phyloP scores from a whole-genome alignment of 768 basidiomycete species.

The Amanita phalloides region DNA sequence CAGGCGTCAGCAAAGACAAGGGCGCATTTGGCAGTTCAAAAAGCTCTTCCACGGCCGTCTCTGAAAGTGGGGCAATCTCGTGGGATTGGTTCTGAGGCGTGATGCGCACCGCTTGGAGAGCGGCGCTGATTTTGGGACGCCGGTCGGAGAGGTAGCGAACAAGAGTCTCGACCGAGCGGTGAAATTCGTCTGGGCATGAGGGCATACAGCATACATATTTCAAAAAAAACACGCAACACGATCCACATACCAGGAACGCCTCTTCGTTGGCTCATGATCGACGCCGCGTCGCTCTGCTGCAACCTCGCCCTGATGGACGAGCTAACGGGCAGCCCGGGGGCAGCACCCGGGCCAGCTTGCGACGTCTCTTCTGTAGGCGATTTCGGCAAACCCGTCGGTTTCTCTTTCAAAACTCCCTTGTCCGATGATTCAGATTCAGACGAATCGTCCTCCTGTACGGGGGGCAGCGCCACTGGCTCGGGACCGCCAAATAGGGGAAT shows the following conservation, averaged over 20 bases:
- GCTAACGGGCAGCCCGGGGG: background rate
- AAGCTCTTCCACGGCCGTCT: conserved; percentile 63
- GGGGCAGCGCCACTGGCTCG: conserved; percentile 9
- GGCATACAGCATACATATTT: too few species aligned
- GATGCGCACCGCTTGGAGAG: conserved; percentile 58
- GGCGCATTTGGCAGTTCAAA: conserved; percentile 71
- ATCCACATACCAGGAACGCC: conserved; percentile 21
- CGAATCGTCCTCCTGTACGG: conserved; percentile 11
- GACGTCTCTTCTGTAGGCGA: background rate
- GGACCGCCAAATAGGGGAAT: conserved; percentile 80
- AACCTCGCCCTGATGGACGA: background rate
- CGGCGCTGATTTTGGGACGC: conserved; percentile 75
- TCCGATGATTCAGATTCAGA: conserved; percentile 4
- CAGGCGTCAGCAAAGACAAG: conserved; percentile 61
- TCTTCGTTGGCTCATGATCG: conserved; percentile 28
- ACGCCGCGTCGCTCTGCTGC: conserved; percentile 39
- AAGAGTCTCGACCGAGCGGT: conserved; percentile 77
- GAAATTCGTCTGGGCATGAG: conserved; percentile 37
- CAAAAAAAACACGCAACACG: background rate
- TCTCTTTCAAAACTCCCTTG: conserved; percentile 9
- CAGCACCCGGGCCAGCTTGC: background rate
- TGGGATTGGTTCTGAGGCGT: conserved; percentile 61
- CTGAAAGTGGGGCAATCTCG: conserved; percentile 57
- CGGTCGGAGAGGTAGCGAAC: conserved; percentile 84
- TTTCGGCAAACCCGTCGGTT: background rate